Percentiles rank a stretch among this genome's conserved stretches.
phyloP scores from a whole-genome alignment of 2,329 filamentous ascomycete species.

The Achaetomium macrosporum region DNA sequence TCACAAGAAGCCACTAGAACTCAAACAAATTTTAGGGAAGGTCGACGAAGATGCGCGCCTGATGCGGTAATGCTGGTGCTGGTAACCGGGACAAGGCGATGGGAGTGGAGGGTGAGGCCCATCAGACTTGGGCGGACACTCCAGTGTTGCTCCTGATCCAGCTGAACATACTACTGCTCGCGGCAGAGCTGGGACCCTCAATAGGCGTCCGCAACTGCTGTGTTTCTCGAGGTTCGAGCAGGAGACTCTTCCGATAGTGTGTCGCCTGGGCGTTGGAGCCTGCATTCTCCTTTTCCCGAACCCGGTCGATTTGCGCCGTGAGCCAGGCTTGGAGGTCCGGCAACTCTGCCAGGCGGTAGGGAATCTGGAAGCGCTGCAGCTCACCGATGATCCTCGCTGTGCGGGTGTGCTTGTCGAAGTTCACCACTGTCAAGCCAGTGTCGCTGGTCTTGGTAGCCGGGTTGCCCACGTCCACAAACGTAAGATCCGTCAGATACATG shows the following conservation, averaged over 20 bases:
- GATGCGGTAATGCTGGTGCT: background rate
- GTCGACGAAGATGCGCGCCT: background rate
- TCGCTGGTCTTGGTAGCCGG: constrained; percentile 67
- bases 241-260: constrained; percentile 75
- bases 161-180: constrained; percentile 25
- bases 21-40: background rate
- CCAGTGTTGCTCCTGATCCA: constrained; percentile 26
- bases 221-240: constrained; percentile 70
- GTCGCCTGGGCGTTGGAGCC: constrained; percentile 51
- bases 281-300: constrained; percentile 53
- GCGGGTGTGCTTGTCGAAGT: constrained; percentile 94
- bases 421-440: constrained; percentile 76
- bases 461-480: constrained; percentile 93
- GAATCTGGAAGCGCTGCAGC: constrained; percentile 91
- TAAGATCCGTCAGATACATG: constrained; percentile 93
- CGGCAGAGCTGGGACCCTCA: constrained; percentile 20
- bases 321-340: constrained; percentile 93
- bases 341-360: constrained; percentile 76
- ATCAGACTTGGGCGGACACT: constrained; percentile 16
- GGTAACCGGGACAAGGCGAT: background rate
- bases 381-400: constrained; percentile 95
- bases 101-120: background rate
- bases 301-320: constrained; percentile 69
- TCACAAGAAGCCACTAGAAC: constrained; percentile 14
- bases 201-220: constrained; percentile 27